A percentile compares a stretch with the other conserved stretches of the same genome.
Conservation (phyloP, 202 grass and related monocot genomes). For the Carex arenaria region DNA sequence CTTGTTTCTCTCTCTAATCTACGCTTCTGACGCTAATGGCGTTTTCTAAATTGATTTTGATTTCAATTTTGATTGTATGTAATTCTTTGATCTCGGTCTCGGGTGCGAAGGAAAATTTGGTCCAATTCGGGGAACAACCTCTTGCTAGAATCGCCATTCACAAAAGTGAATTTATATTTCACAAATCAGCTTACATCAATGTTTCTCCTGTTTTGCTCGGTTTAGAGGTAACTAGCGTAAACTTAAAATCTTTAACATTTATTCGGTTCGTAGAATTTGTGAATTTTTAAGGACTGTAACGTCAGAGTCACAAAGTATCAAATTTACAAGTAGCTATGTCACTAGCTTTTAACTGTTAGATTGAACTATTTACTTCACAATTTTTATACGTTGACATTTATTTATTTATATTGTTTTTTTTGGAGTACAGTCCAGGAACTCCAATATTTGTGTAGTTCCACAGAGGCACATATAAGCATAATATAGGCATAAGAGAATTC, state of each 20-base stretch:
- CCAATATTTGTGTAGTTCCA: not conserved
- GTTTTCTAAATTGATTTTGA: not conserved
- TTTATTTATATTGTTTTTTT: not conserved
- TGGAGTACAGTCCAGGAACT: not conserved
- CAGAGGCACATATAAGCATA: not conserved
- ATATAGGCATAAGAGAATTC: constrained; percentile 2
- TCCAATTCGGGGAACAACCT: constrained; percentile 43
- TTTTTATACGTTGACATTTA: not conserved
- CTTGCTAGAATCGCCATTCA: constrained; percentile 79
- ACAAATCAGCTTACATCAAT: constrained; percentile 41
- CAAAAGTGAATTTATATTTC: constrained; percentile 36
- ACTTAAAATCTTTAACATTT: not conserved
- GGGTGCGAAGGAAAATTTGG: not conserved
- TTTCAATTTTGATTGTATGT: constrained; percentile 16
- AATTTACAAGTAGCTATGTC: not conserved
- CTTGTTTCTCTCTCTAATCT: not conserved
- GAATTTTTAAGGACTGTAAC: not conserved
- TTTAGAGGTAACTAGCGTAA: constrained; percentile 41
- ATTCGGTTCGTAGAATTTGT: not conserved
- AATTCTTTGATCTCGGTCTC: constrained; percentile 22
- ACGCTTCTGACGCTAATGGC: not conserved
- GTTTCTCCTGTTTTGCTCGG: constrained; percentile 62
- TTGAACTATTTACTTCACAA: not conserved
- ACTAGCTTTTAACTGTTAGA: not conserved
- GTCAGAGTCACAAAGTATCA: not conserved